Conservation (phyloP, 192 early-diverging fungal species). For the Coemansia asiatica region DNA sequence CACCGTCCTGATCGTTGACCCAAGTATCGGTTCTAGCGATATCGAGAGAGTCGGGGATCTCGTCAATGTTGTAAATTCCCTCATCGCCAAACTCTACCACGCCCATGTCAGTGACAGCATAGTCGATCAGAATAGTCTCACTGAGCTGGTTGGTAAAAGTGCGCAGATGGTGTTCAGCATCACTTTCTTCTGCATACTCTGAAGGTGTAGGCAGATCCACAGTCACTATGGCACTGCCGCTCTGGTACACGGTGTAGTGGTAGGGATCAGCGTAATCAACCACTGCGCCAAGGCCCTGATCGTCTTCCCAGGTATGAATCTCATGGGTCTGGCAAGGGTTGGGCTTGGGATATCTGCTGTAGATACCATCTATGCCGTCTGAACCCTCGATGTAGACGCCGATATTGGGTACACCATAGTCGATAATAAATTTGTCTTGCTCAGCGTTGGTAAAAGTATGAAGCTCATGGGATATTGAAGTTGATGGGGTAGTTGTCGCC, state of each 20-base stretch:
- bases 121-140: slow-evolving; percentile 34
- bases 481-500: background rate
- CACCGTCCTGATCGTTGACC: slow-evolving; percentile 32
- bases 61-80: slow-evolving; percentile 30
- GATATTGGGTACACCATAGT: background rate
- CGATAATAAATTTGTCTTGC: slow-evolving; percentile 3
- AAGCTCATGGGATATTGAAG: background rate
- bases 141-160: slow-evolving; percentile 30
- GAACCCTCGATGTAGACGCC: slow-evolving; percentile 16
- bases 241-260: slow-evolving; percentile 34
- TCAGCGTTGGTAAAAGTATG: slow-evolving; percentile 11
- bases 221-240: background rate
- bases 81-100: slow-evolving; percentile 21
- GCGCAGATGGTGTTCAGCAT: slow-evolving; percentile 23
- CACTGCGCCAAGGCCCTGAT: slow-evolving; percentile 27
- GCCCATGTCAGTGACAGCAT: slow-evolving; percentile 27
- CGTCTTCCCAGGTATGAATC: slow-evolving; percentile 33
- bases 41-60: background rate
- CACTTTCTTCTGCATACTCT: background rate
- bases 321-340: slow-evolving; percentile 5
- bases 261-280: slow-evolving; percentile 36
- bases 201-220: background rate
- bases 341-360: background rate
- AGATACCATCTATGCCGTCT: slow-evolving; percentile 20
- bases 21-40: slow-evolving; percentile 25